Evolutionary conservation across 2,329 filamentous ascomycete species (phyloP).

Genomic region (Cladosporium cucumerinum): DNA sequence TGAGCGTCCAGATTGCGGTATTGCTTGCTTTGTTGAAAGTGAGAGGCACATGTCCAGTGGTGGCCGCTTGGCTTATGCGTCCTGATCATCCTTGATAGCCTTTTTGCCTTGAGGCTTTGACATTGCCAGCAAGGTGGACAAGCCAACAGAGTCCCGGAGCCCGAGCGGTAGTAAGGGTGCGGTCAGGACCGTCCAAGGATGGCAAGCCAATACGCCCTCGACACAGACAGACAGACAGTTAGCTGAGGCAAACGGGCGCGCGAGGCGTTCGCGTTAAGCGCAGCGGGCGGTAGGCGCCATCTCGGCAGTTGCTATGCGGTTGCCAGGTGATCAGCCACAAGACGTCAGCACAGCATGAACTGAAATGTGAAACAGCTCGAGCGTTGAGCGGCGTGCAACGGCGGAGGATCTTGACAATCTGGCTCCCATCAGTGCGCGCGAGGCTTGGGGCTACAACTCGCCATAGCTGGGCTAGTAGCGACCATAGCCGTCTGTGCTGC

Average conservation of each 20-base stretch:
- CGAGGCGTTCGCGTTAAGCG: background rate
- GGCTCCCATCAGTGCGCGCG: background rate
- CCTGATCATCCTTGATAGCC: slow-evolving; percentile 25
- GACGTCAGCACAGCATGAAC: background rate
- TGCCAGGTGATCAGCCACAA: background rate
- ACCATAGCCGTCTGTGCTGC: background rate
- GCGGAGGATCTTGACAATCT: slow-evolving; percentile 2
- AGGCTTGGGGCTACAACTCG: background rate
- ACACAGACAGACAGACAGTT: background rate
- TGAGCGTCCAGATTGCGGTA: slow-evolving; percentile 28
- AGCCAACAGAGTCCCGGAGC: background rate
- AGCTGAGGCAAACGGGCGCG: slow-evolving; percentile 1
- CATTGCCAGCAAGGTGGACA: background rate
- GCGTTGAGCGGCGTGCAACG: slow-evolving; percentile 2
- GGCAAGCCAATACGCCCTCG: background rate
- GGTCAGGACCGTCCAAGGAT: background rate
- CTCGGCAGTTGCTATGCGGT: slow-evolving; percentile 8
- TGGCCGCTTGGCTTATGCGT: slow-evolving; percentile 31
- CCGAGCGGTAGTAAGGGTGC: background rate
- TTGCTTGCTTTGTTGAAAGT: slow-evolving; percentile 30
- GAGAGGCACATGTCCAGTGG: slow-evolving; percentile 29
- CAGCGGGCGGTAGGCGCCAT: background rate
- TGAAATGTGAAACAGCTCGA: background rate
- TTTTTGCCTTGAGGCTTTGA: background rate
- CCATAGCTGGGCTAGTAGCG: background rate